Base-by-base conservation (phyloP, 257 asterid species). In the Fraxinus quadrangulata region DNA sequence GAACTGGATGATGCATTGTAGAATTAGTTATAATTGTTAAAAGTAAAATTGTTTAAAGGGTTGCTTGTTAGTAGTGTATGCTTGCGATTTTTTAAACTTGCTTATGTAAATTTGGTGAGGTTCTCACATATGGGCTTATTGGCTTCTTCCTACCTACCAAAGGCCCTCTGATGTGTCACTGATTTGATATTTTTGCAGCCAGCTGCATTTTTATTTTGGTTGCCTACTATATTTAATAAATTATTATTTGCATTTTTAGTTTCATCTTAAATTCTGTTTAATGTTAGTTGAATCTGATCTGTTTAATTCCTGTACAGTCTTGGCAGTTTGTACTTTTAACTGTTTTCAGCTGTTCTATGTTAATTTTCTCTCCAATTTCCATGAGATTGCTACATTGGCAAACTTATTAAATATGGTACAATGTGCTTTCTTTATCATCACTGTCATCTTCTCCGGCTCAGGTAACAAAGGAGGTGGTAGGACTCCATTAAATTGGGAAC, bases 401-500 rank as follows among this genome's bases (percentile, higher is more conserved):
- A 51, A 66, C 37, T 5, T 42, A 14, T 40, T 40, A 40, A 40
- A 1, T 40, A 11, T 40, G 54, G 47, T 33, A 31, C 65, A 33
- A 3, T 81, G 47, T 21, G 33, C 42, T 73, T 70, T 81, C 74
- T 63, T 47, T 47, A 47, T 47, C 28, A 16, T 69, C 54, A 71
- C 66, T 8, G 12, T 10, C 70, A 24, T 71, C 33, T 39, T 65
- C 63, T 74, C 26, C 7, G 75, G 71, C 39, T 73, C 84, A 93
- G 98, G 98, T 45, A 94, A 92, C 93, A 94, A 89, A 78, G 98
- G 95, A 40, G 85, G 91, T 19, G 90, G 97, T 2, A 79, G 91
- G 73, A 90, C 97, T 6, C 96, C 97, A 6, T 86, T 94, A 74
- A 89, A 85, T 69, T 94, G 97, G 97, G 94, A 94, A 74, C 80